phyloP scores from a whole-genome alignment of 2,329 filamentous ascomycete genomes.

The Domatiomyces catenatus region DNA sequence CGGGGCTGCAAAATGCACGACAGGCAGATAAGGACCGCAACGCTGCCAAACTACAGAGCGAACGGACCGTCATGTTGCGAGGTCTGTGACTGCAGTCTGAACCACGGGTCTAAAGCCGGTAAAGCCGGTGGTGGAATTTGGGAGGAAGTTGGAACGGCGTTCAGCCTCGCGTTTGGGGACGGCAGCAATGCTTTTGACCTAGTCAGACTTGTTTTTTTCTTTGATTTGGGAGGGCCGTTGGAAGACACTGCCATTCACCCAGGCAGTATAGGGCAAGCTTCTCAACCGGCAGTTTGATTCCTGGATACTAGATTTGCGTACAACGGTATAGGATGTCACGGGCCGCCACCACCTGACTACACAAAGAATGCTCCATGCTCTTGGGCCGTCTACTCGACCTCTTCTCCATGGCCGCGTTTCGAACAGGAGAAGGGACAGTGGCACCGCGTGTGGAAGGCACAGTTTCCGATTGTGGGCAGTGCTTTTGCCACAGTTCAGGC shows the following conservation, averaged over 20 bases:
- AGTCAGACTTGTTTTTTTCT: background rate
- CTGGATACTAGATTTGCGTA: background rate
- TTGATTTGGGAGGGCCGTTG: background rate
- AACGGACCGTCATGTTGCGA: constrained; percentile 87
- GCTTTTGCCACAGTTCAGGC: no score
- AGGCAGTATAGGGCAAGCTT: background rate
- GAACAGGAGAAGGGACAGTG: no score
- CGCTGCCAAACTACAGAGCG: constrained; percentile 75
- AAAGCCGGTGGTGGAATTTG: no score
- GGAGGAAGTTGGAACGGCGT: background rate
- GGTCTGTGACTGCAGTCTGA: constrained; percentile 46
- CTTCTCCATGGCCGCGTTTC: background rate
- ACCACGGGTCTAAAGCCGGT: no score
- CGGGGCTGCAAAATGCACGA: constrained; percentile 89
- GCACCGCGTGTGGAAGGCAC: no score
- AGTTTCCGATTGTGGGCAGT: no score
- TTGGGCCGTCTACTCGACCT: background rate
- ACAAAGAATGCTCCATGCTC: background rate
- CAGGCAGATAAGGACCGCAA: constrained; percentile 93
- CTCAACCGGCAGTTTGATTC: background rate
- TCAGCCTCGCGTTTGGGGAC: background rate
- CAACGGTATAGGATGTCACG: background rate
- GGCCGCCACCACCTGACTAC: background rate
- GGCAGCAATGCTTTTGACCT: background rate
- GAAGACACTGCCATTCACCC: background rate